A percentile compares a stretch with the other conserved stretches of the same genome.
Evolutionary conservation across 768 basidiomycete genomes (phyloP).

Genomic region (Mycena rosella): DNA sequence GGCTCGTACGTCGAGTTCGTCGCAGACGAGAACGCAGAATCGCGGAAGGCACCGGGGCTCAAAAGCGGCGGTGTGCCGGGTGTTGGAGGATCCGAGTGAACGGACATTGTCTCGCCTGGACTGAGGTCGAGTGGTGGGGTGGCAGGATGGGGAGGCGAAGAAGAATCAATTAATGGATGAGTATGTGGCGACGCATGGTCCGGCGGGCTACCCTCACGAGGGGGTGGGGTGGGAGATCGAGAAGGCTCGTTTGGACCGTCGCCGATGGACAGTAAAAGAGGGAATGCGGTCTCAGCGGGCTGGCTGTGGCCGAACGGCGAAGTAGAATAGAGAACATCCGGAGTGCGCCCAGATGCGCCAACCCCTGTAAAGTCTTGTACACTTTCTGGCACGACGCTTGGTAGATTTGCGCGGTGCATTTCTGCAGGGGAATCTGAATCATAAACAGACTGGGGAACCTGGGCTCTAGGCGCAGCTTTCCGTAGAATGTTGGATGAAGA

Average conservation of each 20-base stretch:
- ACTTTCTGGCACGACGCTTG: conserved; percentile 65
- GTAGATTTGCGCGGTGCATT: conserved; percentile 58
- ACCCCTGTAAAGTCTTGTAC: conserved; percentile 78
- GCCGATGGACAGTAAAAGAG: conserved; percentile 13
- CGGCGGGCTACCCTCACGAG: not conserved
- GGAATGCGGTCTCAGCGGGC: conserved; percentile 5
- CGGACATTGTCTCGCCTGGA: no score
- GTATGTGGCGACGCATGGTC: conserved; percentile 13
- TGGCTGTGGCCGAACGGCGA: conserved; percentile 34
- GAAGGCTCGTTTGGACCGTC: not conserved
- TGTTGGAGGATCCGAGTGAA: no score
- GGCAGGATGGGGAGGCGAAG: conserved; percentile 25
- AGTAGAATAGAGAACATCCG: conserved; percentile 51
- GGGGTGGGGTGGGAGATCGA: not conserved
- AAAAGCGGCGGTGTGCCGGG: no score
- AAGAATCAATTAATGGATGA: not conserved
- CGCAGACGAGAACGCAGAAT: conserved; percentile 70
- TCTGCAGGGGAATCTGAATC: conserved; percentile 47
- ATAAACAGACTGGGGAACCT: conserved; percentile 71
- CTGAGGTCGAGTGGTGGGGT: conserved; percentile 27
- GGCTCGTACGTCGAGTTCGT: conserved; percentile 64
- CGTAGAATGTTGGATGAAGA: conserved; percentile 55
- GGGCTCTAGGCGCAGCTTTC: conserved; percentile 74
- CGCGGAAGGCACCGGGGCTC: conserved; percentile 72
- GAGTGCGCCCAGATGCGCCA: conserved; percentile 54